Evolutionary conservation across 164 flowering plant species (phyloP).

Genomic region (Aristolochia contorta): DNA sequence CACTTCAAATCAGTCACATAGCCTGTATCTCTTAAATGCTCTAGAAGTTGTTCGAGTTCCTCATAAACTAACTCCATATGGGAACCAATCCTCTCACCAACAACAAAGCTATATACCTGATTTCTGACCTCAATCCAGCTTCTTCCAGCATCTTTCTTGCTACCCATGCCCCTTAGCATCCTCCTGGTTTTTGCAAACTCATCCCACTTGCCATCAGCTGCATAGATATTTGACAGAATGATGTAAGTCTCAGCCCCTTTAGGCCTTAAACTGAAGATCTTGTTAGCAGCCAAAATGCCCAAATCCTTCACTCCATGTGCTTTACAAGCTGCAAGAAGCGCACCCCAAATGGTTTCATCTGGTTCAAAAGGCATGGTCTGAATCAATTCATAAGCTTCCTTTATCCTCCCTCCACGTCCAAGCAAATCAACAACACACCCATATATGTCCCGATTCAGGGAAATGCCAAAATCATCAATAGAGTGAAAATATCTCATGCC

Average conservation of each 20-base stretch:
- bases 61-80: slow-evolving; percentile 34
- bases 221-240: slow-evolving; percentile 58
- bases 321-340: slow-evolving; percentile 81
- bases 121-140: slow-evolving; percentile 74
- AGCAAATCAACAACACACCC: slow-evolving; percentile 85
- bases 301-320: slow-evolving; percentile 39
- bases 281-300: slow-evolving; percentile 46
- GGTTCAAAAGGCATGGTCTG: slow-evolving; percentile 59
- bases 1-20: slow-evolving; percentile 16
- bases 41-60: slow-evolving; percentile 26
- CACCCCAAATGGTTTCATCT: slow-evolving; percentile 75
- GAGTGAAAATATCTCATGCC: slow-evolving; percentile 49
- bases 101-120: slow-evolving; percentile 51
- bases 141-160: slow-evolving; percentile 63
- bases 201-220: slow-evolving; percentile 62
- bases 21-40: slow-evolving; percentile 40
- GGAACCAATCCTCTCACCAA: slow-evolving; percentile 40
- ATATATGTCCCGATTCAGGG: slow-evolving; percentile 54
- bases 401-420: slow-evolving; percentile 69
- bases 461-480: slow-evolving; percentile 30
- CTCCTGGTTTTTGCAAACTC: slow-evolving; percentile 59
- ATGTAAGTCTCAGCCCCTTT: slow-evolving; percentile 43
- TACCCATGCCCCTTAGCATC: slow-evolving; percentile 37
- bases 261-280: slow-evolving; percentile 38
- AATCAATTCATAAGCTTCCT: slow-evolving; percentile 59